Base-by-base conservation (phyloP, 805 yeast genomes). In the Saturnispora mendoncae region DNA sequence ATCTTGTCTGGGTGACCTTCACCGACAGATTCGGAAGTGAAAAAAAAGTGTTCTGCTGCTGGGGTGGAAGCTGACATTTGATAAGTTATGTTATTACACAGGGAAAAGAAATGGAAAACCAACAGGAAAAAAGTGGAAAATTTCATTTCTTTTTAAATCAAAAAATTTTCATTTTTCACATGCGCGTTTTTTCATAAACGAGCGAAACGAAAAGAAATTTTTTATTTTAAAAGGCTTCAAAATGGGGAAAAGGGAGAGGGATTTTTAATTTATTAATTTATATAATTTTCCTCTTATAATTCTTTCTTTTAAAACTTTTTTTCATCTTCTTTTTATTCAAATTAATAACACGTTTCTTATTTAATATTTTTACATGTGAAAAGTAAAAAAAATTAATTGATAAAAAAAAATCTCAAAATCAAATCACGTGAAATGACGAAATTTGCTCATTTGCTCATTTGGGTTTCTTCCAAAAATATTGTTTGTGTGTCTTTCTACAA, bases 1-100 rank as follows among this genome's bases (percentile, higher is more conserved):
- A 84, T 84, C 77, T 84, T 84, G 66, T 84, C 94, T 62, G 94
- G 94, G 76, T 84, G 94, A 62, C 94, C 94, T 69, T 84, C 94
- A 73, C 94, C 94, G 54, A 84, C 94, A 54, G 92, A 83, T 68
- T 84, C 94, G 53, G 92, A 84, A 56, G 62, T 58, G 49, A 58
- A 58, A 39, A 56, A 54, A 48, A 58, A 58, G 47, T 57, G 57
- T 51, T 56, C 62, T 25, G 47, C 47, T 32, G 35, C 25, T 19
- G 35, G 25, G 10, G 35, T 10, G 23, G 55, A 47, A 53, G 50
- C n/a, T n/a, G n/a, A n/a, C n/a, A n/a, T n/a, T n/a, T n/a, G n/a
- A n/a, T n/a, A n/a, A n/a, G n/a, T n/a, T n/a, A n/a, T n/a, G n/a
- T n/a, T n/a, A n/a, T n/a, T n/a, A n/a, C n/a, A n/a, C 6, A 15